A percentile compares a stretch with the other conserved stretches of the same genome.
Evolutionary conservation across 495 filamentous ascomycete genomes (phyloP).

Genomic region (Penicillium ucsense): DNA sequence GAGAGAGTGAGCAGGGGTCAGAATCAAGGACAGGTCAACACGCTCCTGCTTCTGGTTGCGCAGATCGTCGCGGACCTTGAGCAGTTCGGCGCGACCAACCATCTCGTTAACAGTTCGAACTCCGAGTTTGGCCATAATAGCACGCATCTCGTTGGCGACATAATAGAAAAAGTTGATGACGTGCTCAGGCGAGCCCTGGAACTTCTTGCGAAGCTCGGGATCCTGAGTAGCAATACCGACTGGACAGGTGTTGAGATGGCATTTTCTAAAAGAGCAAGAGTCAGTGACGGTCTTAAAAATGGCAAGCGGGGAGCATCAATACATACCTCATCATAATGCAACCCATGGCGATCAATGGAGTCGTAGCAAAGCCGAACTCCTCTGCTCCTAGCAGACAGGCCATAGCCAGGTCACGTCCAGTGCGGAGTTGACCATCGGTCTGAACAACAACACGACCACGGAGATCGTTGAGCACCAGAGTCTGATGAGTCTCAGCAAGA

Average conservation of each 20-base stretch:
- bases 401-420: conserved; percentile 91
- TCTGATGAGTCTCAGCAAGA: conserved; percentile 97
- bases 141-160: conserved; percentile 90
- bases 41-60: conserved; percentile 83
- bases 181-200: conserved; percentile 88
- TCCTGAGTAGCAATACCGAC: conserved; percentile 98
- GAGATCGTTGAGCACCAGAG: conserved; percentile 94
- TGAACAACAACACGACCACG: conserved; percentile 95
- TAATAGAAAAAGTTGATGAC: conserved; percentile 99
- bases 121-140: conserved; percentile 96
- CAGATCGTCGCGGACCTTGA: conserved; percentile 83
- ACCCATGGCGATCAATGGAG: conserved; percentile 93
- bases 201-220: conserved; percentile 89
- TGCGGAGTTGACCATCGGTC: conserved; percentile 93
- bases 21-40: conserved; percentile 88
- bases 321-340: conserved; percentile 80
- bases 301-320: neutral
- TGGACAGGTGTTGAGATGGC: conserved; percentile 74
- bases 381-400: conserved; percentile 95
- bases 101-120: conserved; percentile 97
- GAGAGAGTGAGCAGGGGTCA: conserved; percentile 89
- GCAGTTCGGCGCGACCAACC: conserved; percentile 85
- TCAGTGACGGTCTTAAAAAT: neutral
- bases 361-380: conserved; percentile 97
- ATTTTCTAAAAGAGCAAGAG: conserved; percentile 14